phyloP scores from a whole-genome alignment of 495 filamentous ascomycete genomes.

The Xylaria telfairii region DNA sequence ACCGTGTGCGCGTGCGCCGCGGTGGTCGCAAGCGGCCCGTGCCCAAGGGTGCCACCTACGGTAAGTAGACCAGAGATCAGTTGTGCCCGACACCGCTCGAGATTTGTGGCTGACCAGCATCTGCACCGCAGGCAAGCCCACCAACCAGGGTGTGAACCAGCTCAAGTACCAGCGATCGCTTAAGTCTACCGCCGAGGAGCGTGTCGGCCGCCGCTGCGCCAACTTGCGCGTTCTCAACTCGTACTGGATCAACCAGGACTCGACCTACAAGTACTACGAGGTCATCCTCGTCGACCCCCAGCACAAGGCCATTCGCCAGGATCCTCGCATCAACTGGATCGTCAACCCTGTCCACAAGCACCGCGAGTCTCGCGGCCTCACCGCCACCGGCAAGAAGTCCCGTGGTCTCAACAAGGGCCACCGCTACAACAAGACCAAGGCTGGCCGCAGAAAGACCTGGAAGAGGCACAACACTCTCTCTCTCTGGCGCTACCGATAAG shows the following conservation, averaged over 20 bases:
- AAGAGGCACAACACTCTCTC: conserved; percentile 98
- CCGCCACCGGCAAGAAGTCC: conserved; percentile 97
- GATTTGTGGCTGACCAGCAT: conserved; percentile 27
- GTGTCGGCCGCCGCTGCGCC: conserved; percentile 97
- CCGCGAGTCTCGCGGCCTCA: conserved; percentile 95
- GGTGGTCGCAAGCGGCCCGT: conserved; percentile 97
- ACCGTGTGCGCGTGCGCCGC: conserved; percentile 95
- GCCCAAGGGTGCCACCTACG: conserved; percentile 98
- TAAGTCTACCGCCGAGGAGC: conserved; percentile 96
- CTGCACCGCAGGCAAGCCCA: conserved; percentile 82
- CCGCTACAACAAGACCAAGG: conserved; percentile 94
- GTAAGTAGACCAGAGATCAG: conserved; percentile 55
- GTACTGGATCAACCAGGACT: conserved; percentile 99
- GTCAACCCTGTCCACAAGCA: conserved; percentile 99
- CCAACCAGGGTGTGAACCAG: conserved; percentile 99
- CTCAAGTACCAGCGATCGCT: conserved; percentile 99
- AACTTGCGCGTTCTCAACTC: conserved; percentile 99
- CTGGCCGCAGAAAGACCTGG: conserved; percentile 98
- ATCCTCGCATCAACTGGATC: conserved; percentile 99
- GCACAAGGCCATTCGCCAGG: conserved; percentile 99
- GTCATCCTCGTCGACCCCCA: conserved; percentile 99
- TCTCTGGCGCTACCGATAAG: conserved; percentile 83
- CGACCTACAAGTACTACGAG: conserved; percentile 99
- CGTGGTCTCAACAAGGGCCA: conserved; percentile 99
- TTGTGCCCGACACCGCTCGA: neutral